Percentiles rank a stretch among this genome's conserved stretches.
Conservation (phyloP, 73 alveolate genomes). For the Tetrahymena thermophila region DNA sequence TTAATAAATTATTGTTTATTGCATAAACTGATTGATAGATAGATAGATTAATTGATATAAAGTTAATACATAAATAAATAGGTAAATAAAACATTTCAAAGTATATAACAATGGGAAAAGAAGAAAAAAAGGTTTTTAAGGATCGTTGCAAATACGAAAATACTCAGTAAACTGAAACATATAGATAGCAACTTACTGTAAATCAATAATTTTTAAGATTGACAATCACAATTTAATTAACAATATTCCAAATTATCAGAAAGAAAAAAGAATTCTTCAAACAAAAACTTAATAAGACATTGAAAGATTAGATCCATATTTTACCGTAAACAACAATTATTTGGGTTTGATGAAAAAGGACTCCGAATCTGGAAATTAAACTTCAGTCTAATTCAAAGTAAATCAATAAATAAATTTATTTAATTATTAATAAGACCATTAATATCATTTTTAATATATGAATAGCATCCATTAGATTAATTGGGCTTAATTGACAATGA, state of each 20-base stretch:
- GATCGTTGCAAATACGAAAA: slow-evolving; percentile 29
- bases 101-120: background rate
- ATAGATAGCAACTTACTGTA: slow-evolving; percentile 30
- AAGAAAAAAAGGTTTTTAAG: background rate
- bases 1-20: background rate
- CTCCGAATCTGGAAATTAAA: slow-evolving; percentile 18
- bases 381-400: slow-evolving; percentile 25
- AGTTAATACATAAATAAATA: background rate
- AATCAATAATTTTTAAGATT: background rate
- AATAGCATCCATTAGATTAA: slow-evolving; percentile 33
- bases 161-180: slow-evolving; percentile 29
- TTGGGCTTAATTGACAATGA: slow-evolving; percentile 31
- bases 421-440: too few relatives aligned
- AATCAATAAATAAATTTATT: background rate
- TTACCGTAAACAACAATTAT: slow-evolving; percentile 17
- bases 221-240: background rate
- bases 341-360: slow-evolving; percentile 32
- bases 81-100: background rate
- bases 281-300: slow-evolving; percentile 29
- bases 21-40: background rate
- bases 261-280: slow-evolving; percentile 28
- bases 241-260: background rate
- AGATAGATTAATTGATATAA: background rate
- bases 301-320: slow-evolving; percentile 26
- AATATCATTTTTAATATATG: background rate